Evolutionary conservation across 2,329 filamentous ascomycete species (phyloP).

Genomic region (Cercospora zeina): DNA sequence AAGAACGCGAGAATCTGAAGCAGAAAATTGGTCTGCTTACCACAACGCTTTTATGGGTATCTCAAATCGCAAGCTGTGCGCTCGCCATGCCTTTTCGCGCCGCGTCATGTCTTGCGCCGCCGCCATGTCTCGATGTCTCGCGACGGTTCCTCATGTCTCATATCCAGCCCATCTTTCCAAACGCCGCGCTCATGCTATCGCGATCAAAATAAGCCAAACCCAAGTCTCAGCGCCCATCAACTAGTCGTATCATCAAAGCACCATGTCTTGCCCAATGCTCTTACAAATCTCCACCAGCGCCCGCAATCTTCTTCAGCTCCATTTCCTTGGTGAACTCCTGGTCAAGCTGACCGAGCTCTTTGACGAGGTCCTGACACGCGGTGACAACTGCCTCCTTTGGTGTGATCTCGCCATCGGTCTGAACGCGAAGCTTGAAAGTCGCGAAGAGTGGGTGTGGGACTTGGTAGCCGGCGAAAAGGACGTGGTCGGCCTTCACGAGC

Average conservation of each 20-base stretch:
- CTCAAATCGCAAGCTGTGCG: constrained; percentile 6
- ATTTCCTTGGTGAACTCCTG: constrained; percentile 91
- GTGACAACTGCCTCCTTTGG: constrained; percentile 86
- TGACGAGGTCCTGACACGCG: constrained; percentile 78
- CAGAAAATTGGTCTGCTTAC: constrained; percentile 10
- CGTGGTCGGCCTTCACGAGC: constrained; percentile 78
- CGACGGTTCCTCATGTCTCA: constrained; percentile 1
- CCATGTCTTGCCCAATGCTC: not conserved
- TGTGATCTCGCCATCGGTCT: constrained; percentile 84
- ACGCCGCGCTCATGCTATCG: constrained; percentile 30
- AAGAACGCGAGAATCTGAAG: not conserved
- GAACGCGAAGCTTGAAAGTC: constrained; percentile 69
- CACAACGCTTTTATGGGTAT: constrained; percentile 13
- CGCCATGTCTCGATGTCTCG: not conserved
- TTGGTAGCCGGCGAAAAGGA: constrained; percentile 91
- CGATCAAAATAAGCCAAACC: not conserved
- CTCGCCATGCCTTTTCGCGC: not conserved
- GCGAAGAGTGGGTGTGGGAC: constrained; percentile 51
- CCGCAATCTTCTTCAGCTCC: constrained; percentile 79
- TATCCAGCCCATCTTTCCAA: not conserved
- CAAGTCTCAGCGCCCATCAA: not conserved
- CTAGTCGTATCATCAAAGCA: constrained; percentile 1
- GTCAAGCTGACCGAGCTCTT: constrained; percentile 74
- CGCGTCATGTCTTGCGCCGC: not conserved
- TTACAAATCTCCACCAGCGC: constrained; percentile 34